Evolutionary conservation across 2,329 filamentous ascomycete genomes (phyloP).

Genomic region (Alternaria alternata): DNA sequence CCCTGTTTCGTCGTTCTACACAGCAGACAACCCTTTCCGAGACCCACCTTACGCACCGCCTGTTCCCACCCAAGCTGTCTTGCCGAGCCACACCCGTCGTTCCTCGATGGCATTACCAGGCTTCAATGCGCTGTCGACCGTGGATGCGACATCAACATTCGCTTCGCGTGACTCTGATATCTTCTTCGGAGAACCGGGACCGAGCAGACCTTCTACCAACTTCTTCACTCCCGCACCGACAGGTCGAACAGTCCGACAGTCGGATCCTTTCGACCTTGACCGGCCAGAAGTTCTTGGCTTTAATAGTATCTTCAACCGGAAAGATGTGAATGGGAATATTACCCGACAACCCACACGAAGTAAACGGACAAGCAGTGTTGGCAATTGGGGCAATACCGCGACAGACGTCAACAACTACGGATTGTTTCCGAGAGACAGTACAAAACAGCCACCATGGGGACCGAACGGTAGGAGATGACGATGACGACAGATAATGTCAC

Average conservation of each 20-base stretch:
- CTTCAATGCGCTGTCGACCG: slow-evolving; percentile 15
- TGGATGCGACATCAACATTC: slow-evolving; percentile 34
- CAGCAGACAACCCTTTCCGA: slow-evolving; percentile 33
- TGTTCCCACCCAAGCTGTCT: slow-evolving; percentile 33
- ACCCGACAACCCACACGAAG: slow-evolving; percentile 37
- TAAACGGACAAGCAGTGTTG: slow-evolving; percentile 40
- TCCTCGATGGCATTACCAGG: slow-evolving; percentile 35
- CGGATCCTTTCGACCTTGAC: slow-evolving; percentile 53
- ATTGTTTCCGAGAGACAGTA: slow-evolving; percentile 27
- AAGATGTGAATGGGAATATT: slow-evolving; percentile 40
- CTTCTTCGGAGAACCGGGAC: slow-evolving; percentile 48
- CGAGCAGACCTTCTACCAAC: slow-evolving; percentile 42
- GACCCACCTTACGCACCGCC: slow-evolving; percentile 36
- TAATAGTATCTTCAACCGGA: slow-evolving; percentile 36
- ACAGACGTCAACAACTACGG: slow-evolving; percentile 18
- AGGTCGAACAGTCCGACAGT: slow-evolving; percentile 45
- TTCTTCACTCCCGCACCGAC: slow-evolving; percentile 31
- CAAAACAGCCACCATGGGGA: slow-evolving; percentile 28
- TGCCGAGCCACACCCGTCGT: slow-evolving; percentile 28
- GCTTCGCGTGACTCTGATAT: slow-evolving; percentile 37
- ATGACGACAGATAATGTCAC: slow-evolving; percentile 2
- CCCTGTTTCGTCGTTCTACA: slow-evolving; percentile 40
- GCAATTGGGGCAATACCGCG: slow-evolving; percentile 34
- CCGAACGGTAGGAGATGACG: slow-evolving; percentile 30
- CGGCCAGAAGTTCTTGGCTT: slow-evolving; percentile 51